Percentiles rank a stretch among this genome's conserved stretches.
These are phyloP conservation scores for Populus nigra DNA, from an alignment of 345 rosid genomes.

Conservation along the genomic window DNA sequence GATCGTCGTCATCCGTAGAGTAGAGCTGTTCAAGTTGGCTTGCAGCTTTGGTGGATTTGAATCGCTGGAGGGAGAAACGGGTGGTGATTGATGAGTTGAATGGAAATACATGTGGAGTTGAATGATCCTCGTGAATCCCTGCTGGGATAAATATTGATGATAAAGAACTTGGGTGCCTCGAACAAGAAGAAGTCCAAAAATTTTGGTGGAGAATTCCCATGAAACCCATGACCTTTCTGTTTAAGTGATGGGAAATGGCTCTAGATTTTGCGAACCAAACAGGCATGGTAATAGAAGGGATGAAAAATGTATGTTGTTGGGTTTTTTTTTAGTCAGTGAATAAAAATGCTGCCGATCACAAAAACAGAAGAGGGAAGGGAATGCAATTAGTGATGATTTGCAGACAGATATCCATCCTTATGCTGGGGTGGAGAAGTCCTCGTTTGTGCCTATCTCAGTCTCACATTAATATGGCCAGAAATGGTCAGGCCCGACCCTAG, in stretches of 20 bases:
- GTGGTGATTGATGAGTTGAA: background rate
- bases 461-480: background rate
- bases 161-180: background rate
- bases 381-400: background rate
- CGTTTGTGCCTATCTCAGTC: too few species aligned
- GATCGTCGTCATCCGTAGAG: constrained; percentile 32
- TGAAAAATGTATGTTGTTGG: background rate
- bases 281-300: constrained; percentile 28
- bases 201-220: constrained; percentile 10
- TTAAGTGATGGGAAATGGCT: constrained; percentile 26
- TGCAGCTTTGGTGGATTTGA: constrained; percentile 41
- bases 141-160: background rate
- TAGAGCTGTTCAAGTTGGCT: constrained; percentile 29
- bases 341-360: background rate
- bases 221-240: constrained; percentile 17
- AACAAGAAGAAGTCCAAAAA: background rate
- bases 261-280: constrained; percentile 44
- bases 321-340: too few species aligned
- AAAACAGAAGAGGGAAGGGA: background rate
- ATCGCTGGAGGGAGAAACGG: constrained; percentile 20
- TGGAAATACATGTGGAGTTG: background rate
- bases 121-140: background rate
- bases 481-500: background rate
- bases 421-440: background rate
- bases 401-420: background rate